Percentiles rank a stretch among this genome's conserved stretches.
phyloP scores from a whole-genome alignment of 208 protist species.

The Trypanosoma avium region DNA sequence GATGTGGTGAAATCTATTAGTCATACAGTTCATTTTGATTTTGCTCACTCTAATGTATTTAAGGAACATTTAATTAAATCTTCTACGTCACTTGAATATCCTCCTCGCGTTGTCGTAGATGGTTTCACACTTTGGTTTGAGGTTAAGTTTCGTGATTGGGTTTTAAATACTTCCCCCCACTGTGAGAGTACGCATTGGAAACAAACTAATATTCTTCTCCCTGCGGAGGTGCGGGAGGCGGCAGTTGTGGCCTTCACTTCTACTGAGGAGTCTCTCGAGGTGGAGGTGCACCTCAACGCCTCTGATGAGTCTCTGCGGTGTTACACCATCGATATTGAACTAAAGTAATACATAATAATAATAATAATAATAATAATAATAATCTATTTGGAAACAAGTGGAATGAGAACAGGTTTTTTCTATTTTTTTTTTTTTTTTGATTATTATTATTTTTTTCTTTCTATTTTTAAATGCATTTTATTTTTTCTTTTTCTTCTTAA shows the following conservation, averaged over 20 bases:
- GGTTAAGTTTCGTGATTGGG: constrained; percentile 35
- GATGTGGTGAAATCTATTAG: constrained; percentile 27
- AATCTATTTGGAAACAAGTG: background rate
- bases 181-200: constrained; percentile 87
- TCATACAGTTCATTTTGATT: constrained; percentile 37
- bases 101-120: too few species aligned
- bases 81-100: too few species aligned
- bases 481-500: too few species aligned
- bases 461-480: too few species aligned
- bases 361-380: background rate
- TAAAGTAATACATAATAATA: constrained; percentile 26
- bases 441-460: background rate
- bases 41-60: constrained; percentile 23
- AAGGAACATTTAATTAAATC: constrained; percentile 3
- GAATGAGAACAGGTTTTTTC: background rate
- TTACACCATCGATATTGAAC: constrained; percentile 63
- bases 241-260: constrained; percentile 37
- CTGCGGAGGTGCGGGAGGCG: constrained; percentile 36
- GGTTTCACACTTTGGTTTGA: constrained; percentile 83
- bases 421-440: background rate
- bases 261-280: constrained; percentile 28
- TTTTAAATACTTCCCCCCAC: constrained; percentile 58
- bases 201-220: constrained; percentile 79
- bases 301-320: constrained; percentile 36
- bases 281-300: constrained; percentile 31